A percentile compares a stretch with the other conserved stretches of the same genome.
phyloP scores from a whole-genome alignment of 768 basidiomycete genomes.

The Psilocybe cyanescens region DNA sequence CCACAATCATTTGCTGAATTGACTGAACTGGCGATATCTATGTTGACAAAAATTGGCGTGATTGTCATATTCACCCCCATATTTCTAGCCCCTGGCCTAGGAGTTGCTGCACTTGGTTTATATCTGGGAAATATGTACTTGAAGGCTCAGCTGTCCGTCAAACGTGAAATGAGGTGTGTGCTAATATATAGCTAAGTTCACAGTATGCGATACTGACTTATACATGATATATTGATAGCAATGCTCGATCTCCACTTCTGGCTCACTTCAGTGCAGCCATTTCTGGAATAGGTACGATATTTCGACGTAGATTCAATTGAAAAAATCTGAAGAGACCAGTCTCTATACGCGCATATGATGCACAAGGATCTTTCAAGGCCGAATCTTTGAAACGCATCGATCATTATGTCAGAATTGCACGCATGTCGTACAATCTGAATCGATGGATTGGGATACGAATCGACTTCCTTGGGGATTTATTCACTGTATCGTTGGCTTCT shows the following conservation, averaged over 20 bases:
- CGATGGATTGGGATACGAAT: constrained; percentile 53
- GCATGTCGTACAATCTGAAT: constrained; percentile 54
- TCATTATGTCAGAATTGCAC: constrained; percentile 47
- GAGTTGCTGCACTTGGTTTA: constrained; percentile 44
- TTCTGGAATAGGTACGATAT: constrained; percentile 49
- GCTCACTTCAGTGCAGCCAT: constrained; percentile 39
- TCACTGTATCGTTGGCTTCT: constrained; percentile 55
- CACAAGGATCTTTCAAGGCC: constrained; percentile 48
- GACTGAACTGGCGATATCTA: constrained; percentile 29
- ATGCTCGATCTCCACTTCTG: constrained; percentile 17
- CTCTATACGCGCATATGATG: constrained; percentile 68
- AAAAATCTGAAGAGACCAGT: constrained; percentile 24
- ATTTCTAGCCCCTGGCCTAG: constrained; percentile 46
- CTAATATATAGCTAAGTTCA: background rate
- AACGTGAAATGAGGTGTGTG: constrained; percentile 37
- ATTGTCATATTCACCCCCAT: constrained; percentile 45
- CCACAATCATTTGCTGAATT: constrained; percentile 30
- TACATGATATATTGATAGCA: background rate
- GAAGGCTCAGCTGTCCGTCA: constrained; percentile 45
- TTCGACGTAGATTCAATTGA: background rate
- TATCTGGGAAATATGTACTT: constrained; percentile 46
- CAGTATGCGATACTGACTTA: background rate
- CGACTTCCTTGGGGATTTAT: constrained; percentile 59
- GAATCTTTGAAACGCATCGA: constrained; percentile 56
- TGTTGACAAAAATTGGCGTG: constrained; percentile 44